Evolutionary conservation across 345 rosid genomes (phyloP), one percentile per base, ranked within the genome.

Genomic region (Gossypium sturtianum): DNA sequence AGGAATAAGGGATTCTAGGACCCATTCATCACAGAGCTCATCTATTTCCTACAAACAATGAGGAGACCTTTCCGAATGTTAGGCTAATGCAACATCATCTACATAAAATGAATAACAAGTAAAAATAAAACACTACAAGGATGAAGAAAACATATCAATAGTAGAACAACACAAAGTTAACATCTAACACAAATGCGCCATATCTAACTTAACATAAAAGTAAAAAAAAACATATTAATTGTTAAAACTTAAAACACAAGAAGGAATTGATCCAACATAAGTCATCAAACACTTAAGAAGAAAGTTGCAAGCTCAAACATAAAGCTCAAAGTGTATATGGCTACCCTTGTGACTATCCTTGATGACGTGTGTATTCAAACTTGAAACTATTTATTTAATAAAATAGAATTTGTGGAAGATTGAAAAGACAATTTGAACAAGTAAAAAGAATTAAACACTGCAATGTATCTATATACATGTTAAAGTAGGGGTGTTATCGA

Each of bases 1-100:
- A 41, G 99, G 98, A 83, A 90, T 95, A 65, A 93, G 97, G 43
- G 98, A 77, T 70, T 93, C 95, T 29, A 97, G 99, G 80, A 87
- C 89, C 99, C 99, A 91, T 54, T 96, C 98, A 65, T 89, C 88
- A 79, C 97, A 95, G 68, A 96, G 84, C 74, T 96, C 98, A 82
- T 89, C 98, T 77, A 93, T 93, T 88, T 96, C 99, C 98, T 93
- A 79, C 64, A 76, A 59, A 71, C 13, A 79, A 43, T 60, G 68
- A 2, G 27, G 41, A 54, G 60, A 58, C 51, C 15, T 69, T 76
- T 75, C 66, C 75, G 73, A 66, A 70, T 74, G 56, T 20, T 61
- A 44, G 7, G 17, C 20, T 38, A 47, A 61, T 27, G 38, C 60
- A 71, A 45, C 2, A 8, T 51, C 6, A 49, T 43, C 19, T 22